phyloP scores from a whole-genome alignment of 2,329 filamentous ascomycete species.

The Lasiodiplodia hormozganensis region DNA sequence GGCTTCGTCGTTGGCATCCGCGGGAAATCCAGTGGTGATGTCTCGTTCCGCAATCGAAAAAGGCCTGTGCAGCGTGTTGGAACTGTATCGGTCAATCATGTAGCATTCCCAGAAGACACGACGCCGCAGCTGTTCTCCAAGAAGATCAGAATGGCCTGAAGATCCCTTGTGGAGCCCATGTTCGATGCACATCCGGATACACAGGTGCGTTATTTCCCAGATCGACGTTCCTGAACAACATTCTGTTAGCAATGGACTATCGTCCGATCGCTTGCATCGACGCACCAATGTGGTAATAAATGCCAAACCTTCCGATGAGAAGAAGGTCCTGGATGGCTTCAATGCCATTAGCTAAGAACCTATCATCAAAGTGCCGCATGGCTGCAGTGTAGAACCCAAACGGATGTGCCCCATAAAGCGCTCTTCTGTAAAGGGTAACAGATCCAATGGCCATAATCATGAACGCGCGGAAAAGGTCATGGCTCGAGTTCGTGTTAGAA shows the following conservation, averaged over 20 bases:
- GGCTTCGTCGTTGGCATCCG: constrained; percentile 44
- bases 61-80: constrained; percentile 50
- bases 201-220: constrained; percentile 52
- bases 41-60: constrained; percentile 52
- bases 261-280: constrained; percentile 36
- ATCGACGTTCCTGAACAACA: background rate
- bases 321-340: constrained; percentile 51
- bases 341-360: constrained; percentile 43
- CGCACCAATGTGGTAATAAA: constrained; percentile 52
- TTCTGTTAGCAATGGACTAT: background rate
- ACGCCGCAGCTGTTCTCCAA: constrained; percentile 48
- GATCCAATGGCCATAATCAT: constrained; percentile 50
- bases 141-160: constrained; percentile 25
- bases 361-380: constrained; percentile 40
- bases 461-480: constrained; percentile 46
- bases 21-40: constrained; percentile 48
- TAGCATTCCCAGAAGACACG: constrained; percentile 56
- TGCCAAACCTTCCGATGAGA: constrained; percentile 50
- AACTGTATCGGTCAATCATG: constrained; percentile 55
- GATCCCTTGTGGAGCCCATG: constrained; percentile 43
- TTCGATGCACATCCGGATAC: constrained; percentile 51
- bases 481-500: constrained; percentile 22
- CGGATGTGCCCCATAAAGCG: constrained; percentile 44
- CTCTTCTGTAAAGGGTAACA: constrained; percentile 44
- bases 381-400: constrained; percentile 52